Evolutionary conservation across 306 rosid genomes (phyloP).

Genomic region (Morella rubra): DNA sequence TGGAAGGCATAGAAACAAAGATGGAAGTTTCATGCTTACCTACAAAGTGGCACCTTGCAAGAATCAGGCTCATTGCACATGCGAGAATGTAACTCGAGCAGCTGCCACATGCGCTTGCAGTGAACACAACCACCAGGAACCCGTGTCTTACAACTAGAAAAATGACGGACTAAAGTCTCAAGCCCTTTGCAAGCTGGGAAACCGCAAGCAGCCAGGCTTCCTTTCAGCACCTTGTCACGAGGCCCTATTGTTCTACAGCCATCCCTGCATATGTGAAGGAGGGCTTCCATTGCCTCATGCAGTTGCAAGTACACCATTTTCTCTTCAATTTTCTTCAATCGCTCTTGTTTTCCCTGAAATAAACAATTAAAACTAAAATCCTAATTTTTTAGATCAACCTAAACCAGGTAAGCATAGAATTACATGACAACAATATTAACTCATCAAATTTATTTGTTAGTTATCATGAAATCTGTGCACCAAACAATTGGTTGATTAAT

Average conservation of each 20-base stretch:
- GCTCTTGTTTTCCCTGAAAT: constrained; percentile 44
- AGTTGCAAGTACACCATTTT: constrained; percentile 46
- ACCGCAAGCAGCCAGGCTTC: constrained; percentile 37
- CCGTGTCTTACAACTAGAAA: constrained; percentile 45
- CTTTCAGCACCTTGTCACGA: constrained; percentile 41
- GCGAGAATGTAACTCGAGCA: constrained; percentile 56
- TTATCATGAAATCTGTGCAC: not conserved
- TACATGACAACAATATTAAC: not conserved
- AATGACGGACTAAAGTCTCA: constrained; percentile 51
- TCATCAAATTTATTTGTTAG: not conserved
- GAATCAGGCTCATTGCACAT: constrained; percentile 43
- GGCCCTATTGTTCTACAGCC: constrained; percentile 62
- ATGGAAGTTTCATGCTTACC: constrained; percentile 27
- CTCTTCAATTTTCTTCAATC: constrained; percentile 44
- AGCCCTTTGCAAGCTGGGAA: constrained; percentile 59
- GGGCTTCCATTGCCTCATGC: constrained; percentile 56
- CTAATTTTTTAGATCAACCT: not conserved
- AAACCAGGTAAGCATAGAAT: not conserved
- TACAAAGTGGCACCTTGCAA: constrained; percentile 62
- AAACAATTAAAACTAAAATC: not conserved
- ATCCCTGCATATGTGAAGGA: constrained; percentile 55
- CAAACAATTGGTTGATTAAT: not conserved
- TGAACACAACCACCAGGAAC: constrained; percentile 54
- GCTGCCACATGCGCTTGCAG: constrained; percentile 69
- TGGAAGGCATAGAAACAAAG: not conserved